These are phyloP conservation scores for Aphanocladium album DNA, from an alignment of 2,329 filamentous ascomycete species.

Conservation along the genomic window DNA sequence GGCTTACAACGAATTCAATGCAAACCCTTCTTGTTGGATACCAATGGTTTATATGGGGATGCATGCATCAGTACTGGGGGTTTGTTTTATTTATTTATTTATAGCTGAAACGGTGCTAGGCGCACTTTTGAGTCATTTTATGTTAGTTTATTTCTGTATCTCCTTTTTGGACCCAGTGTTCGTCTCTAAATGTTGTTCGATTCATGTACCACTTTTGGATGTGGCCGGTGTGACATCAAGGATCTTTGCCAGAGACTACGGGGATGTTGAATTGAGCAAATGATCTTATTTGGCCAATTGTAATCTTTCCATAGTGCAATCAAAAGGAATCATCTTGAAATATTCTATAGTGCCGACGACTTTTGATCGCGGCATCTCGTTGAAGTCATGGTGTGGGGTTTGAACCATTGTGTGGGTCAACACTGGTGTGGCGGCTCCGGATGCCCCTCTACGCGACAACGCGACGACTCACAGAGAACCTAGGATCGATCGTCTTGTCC, in stretches of 20 bases:
- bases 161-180: not conserved
- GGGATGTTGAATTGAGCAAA: too few relatives aligned
- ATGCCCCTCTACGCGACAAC: not conserved
- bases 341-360: too few relatives aligned
- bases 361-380: too few relatives aligned
- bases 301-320: too few relatives aligned
- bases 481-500: not conserved
- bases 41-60: not conserved
- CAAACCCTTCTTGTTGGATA: constrained; percentile 6
- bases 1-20: not conserved
- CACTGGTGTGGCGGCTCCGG: not conserved
- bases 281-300: too few relatives aligned
- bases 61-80: not conserved
- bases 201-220: too few relatives aligned
- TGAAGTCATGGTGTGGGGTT: too few relatives aligned
- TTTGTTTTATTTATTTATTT: too few relatives aligned
- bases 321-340: too few relatives aligned
- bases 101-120: not conserved
- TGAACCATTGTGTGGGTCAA: not conserved
- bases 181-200: not conserved
- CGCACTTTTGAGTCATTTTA: not conserved
- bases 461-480: not conserved
- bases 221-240: too few relatives aligned
- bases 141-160: not conserved
- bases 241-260: too few relatives aligned